Base-by-base conservation (phyloP, 305 asterid species). In the Euphrasia arctica region DNA sequence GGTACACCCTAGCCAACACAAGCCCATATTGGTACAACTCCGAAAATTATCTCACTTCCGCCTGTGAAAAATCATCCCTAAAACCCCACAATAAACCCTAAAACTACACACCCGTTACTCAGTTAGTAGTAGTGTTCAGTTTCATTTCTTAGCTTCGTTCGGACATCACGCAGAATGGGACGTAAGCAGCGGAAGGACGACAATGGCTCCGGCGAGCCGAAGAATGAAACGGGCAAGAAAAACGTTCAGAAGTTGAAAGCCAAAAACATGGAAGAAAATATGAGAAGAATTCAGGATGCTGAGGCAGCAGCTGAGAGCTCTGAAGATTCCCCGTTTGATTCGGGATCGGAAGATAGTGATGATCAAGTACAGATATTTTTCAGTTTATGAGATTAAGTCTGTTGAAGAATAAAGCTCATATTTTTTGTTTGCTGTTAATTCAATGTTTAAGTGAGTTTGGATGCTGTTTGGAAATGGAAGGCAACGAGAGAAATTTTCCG, bases 321-420 rank as follows among this genome's bases (percentile, higher is more conserved):
- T 15, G 82, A 79, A 18, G 83, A 83, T 62, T 80, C 87, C 15
- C 75, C 79, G 2, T 62, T 77, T 59, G 79, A 71, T 62, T 68
- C 80, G 4, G 84, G 65, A 9, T 67, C 67, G 1, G 80, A 77
- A 18, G 78, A 73, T 18, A 54, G 32, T 58, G 83, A 74, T 25
- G 77, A 79, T 9, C 79, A 77, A 52, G 91, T 79, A 73, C 6
- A 45, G 14, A 14, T 36, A 1, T 3, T 12, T 9, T 27, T 29
- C 60, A 1, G 13, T n/a, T 18, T 18, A 18, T 18, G 22, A 18
- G 22, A 18, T 18, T 18, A 18, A 18, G 22, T 18, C 22, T 18
- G 22, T 18, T 18, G 22, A 18, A 18, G 22, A 18, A 18, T 18
- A 18, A 18, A 18, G 22, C 1, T 18, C 22, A 18, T 18, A 18